Conservation (phyloP, 2,329 filamentous ascomycete species). For the Pseudogymnoascus sp. region DNA sequence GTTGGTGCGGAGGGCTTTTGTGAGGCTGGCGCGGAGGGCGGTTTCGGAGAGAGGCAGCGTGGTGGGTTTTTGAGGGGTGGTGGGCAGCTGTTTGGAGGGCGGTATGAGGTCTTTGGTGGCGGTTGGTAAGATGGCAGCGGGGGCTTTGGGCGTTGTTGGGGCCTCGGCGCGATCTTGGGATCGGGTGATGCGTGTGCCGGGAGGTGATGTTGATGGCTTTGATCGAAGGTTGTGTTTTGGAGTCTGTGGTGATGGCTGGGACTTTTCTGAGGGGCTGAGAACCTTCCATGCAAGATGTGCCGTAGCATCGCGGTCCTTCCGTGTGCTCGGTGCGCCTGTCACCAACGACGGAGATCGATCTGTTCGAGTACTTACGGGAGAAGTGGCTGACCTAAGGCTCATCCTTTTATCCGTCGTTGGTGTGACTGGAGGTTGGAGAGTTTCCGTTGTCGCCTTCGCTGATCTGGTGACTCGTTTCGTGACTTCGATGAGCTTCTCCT, state of each 20-base stretch:
- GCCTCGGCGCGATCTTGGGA: background rate
- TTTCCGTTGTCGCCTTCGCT: background rate
- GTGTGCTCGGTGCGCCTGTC: constrained; percentile 17
- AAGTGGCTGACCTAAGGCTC: constrained; percentile 1
- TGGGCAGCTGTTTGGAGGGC: background rate
- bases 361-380: constrained; percentile 10
- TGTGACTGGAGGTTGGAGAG: background rate
- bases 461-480: constrained; percentile 1
- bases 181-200: background rate
- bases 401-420: constrained; percentile 2
- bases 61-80: constrained; percentile 14
- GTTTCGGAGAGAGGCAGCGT: constrained; percentile 15
- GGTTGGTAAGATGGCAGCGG: background rate
- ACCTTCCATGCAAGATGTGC: constrained; percentile 24
- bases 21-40: constrained; percentile 11
- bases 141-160: background rate
- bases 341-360: constrained; percentile 18
- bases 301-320: constrained; percentile 25
- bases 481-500: background rate
- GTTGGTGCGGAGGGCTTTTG: constrained; percentile 27
- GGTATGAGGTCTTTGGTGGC: background rate
- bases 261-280: constrained; percentile 22
- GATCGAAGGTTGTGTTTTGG: constrained; percentile 2
- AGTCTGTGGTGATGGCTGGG: background rate
- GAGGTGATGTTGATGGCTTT: background rate